Base-by-base conservation (phyloP, 768 basidiomycete species). In the Neoboletus brunneissimus region DNA sequence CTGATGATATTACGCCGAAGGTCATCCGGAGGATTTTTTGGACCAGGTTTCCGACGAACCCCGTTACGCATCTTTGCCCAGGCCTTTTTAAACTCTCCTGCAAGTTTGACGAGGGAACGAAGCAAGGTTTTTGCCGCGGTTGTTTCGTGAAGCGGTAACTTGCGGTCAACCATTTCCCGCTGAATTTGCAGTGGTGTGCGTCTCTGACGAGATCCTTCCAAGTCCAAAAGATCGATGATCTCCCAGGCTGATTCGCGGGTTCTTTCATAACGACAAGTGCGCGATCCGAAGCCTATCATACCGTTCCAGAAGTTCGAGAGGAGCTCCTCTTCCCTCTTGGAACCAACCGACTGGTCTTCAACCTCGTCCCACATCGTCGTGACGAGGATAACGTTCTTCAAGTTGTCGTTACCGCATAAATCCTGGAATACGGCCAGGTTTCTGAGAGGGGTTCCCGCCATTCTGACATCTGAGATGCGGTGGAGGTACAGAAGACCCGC, bases 121-220 rank as follows among this genome's bases (percentile, higher is more conserved):
- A 58, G 37, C 11, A 64, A 52, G 2, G 63, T 65, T 43, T 49
- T 65, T 22, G 48, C 60, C n/a, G 63, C 63, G 10, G 54, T 15
- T 5, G 63, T 64, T 16, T 64, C 47, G 5, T 54, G 54, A 27
- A 65, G 13, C 11, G 2, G 37, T 5, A 61, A 37, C 6, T 18
- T 20, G 22, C 31, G 55, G 12, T 65, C 56, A 4, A 64, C 63
- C 63, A 64, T 44, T n/a, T 25, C 25, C 25, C 25, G 25, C 25
- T 25, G 25, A 25, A 25, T 25, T 25, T 25, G 25, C 25, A 5
- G 25, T 5, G 25, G 25, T 25, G 25, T 25, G 25, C 25, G 25
- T 5, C 25, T 6, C 3, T 6, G 47, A 13, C 9, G 42, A 34
- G 46, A 18, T 23, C 18, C 18, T 1, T 53, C 35, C 20, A 64